Evolutionary conservation across 2,329 filamentous ascomycete species (phyloP).

Genomic region (Periconia digitata): DNA sequence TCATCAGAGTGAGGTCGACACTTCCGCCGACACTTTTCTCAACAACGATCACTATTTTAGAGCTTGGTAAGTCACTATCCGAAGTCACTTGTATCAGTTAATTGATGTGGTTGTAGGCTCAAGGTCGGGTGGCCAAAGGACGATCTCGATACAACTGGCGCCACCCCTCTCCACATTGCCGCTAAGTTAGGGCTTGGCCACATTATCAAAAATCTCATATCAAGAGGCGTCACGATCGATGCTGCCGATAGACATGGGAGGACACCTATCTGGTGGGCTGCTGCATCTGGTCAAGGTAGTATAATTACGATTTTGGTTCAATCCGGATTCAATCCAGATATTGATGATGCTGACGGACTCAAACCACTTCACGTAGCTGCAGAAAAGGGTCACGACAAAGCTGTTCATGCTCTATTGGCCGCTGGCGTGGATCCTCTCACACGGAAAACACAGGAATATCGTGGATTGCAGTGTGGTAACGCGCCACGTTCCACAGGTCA

Average conservation of each 20-base stretch:
- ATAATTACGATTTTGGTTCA: conserved; percentile 10
- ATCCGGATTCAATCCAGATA: conserved; percentile 26
- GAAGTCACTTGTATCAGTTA: no score
- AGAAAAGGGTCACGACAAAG: conserved; percentile 27
- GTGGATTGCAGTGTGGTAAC: conserved; percentile 31
- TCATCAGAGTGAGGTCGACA: conserved; percentile 8
- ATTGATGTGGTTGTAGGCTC: no score
- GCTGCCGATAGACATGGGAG: conserved; percentile 9
- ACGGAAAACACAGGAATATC: conserved; percentile 20
- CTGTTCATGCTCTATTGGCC: conserved; percentile 33
- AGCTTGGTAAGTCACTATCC: conserved; percentile 3
- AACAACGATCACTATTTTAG: neutral
- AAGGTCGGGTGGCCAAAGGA: conserved; percentile 6
- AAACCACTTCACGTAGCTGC: conserved; percentile 44
- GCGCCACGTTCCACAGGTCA: conserved; percentile 3
- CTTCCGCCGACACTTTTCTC: conserved; percentile 6
- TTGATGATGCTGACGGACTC: conserved; percentile 18
- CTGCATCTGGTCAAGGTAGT: conserved; percentile 7
- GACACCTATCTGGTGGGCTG: conserved; percentile 15
- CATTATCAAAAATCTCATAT: conserved; percentile 1
- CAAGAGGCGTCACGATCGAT: conserved; percentile 1
- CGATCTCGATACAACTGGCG: neutral
- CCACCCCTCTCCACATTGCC: conserved; percentile 12
- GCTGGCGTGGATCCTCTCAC: conserved; percentile 40
- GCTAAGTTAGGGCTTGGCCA: conserved; percentile 6